Conservation (phyloP, 768 basidiomycete species). For the Candolleomyces efflorescens region DNA sequence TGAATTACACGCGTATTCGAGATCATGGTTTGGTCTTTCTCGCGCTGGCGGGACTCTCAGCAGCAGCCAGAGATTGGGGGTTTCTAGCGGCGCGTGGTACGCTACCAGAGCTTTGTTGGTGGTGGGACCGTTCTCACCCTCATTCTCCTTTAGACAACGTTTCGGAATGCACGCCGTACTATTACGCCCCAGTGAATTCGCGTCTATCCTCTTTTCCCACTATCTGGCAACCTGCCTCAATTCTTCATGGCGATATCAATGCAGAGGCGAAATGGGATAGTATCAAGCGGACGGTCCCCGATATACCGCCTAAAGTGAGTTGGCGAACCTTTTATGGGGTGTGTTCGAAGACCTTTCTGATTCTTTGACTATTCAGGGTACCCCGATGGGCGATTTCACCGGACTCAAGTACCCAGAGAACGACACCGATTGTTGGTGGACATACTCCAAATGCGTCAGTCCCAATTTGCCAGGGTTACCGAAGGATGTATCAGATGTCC, state of each 20-base stretch:
- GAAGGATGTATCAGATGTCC: slow-evolving; percentile 40
- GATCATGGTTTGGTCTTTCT: too few species aligned
- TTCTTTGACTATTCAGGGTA: slow-evolving; percentile 12
- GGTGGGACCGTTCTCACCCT: too few species aligned
- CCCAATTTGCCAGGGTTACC: slow-evolving; percentile 44
- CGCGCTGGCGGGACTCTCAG: too few species aligned
- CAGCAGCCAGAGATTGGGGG: too few species aligned
- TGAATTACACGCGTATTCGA: too few species aligned
- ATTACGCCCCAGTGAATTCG: slow-evolving; percentile 30
- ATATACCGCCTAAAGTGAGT: slow-evolving; percentile 40
- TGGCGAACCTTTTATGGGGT: neutral
- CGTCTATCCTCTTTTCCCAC: slow-evolving; percentile 36
- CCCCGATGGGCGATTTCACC: slow-evolving; percentile 24
- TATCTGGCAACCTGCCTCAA: slow-evolving; percentile 39
- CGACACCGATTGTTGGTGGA: slow-evolving; percentile 58
- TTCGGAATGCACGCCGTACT: slow-evolving; percentile 40
- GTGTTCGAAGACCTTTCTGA: neutral
- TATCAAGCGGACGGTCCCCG: slow-evolving; percentile 42
- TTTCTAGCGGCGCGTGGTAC: too few species aligned
- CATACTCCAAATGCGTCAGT: slow-evolving; percentile 34
- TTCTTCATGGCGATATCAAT: slow-evolving; percentile 38
- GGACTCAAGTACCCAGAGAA: slow-evolving; percentile 28
- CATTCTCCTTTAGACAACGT: neutral
- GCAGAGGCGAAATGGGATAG: slow-evolving; percentile 39
- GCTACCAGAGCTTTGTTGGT: too few species aligned